Conservation (phyloP, 805 yeast species). For the Candida cerambycidarum region DNA sequence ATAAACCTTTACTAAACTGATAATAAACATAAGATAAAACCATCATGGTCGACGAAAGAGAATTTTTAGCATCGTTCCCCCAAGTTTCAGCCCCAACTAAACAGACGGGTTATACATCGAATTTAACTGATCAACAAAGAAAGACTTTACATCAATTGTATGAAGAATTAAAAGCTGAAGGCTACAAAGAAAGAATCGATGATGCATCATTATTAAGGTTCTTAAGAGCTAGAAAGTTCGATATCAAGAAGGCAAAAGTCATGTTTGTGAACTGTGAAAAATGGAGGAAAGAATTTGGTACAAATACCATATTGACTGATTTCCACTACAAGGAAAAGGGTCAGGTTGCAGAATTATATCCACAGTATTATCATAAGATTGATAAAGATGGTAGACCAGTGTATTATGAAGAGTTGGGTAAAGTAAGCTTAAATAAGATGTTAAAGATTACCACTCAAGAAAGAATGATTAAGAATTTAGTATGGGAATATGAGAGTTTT, state of each 20-base stretch:
- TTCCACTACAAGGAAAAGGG: conserved; percentile 94
- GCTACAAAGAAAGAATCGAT: conserved; percentile 77
- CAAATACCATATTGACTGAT: conserved; percentile 80
- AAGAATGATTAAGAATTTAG: conserved; percentile 92
- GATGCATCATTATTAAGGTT: conserved; percentile 84
- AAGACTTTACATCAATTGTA: conserved; percentile 58
- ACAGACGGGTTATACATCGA: conserved; percentile 80
- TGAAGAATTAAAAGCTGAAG: conserved; percentile 55
- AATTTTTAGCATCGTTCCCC: conserved; percentile 61
- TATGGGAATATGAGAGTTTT: conserved; percentile 97
- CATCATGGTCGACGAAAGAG: conserved; percentile 26
- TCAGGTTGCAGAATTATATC: conserved; percentile 82
- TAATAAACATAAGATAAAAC: too few relatives aligned
- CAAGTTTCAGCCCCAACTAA: conserved; percentile 61
- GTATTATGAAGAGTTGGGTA: conserved; percentile 90
- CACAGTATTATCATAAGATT: conserved; percentile 96
- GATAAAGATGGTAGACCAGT: conserved; percentile 97
- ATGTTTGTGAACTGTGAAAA: conserved; percentile 88
- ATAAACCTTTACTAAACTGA: neutral
- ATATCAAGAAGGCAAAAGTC: conserved; percentile 67
- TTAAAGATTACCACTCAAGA: conserved; percentile 92
- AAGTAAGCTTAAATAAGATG: conserved; percentile 87
- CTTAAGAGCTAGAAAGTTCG: conserved; percentile 94
- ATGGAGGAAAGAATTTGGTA: conserved; percentile 88
- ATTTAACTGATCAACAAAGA: conserved; percentile 68